phyloP scores from a whole-genome alignment of 768 basidiomycete species.

The Suillus spraguei region DNA sequence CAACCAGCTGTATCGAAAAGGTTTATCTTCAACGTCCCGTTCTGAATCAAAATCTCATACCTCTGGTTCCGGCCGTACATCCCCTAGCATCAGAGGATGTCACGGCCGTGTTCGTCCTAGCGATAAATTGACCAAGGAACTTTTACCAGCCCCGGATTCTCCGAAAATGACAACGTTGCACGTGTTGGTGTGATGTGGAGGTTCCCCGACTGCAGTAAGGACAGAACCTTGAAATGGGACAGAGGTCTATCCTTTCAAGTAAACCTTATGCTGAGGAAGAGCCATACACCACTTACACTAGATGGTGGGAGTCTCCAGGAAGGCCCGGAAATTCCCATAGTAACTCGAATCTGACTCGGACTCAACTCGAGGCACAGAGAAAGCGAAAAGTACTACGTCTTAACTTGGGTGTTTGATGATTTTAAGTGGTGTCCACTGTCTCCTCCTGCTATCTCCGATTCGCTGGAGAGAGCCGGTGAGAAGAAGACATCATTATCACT shows the following conservation, averaged over 20 bases:
- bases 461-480: too few relatives aligned
- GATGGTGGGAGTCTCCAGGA: neutral
- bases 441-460: too few relatives aligned
- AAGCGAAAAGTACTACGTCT: neutral
- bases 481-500: too few relatives aligned
- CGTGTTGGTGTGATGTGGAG: too few relatives aligned
- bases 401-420: neutral
- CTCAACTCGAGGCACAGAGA: too few relatives aligned
- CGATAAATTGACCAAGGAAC: slow-evolving; percentile 8
- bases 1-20: slow-evolving; percentile 22
- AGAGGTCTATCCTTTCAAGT: neutral
- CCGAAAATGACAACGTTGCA: neutral
- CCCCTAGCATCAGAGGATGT: neutral
- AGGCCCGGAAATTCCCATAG: neutral
- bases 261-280: neutral
- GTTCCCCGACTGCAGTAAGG: slow-evolving; percentile 9
- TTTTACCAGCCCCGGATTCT: slow-evolving; percentile 6
- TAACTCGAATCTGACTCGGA: too few relatives aligned
- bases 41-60: neutral
- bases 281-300: neutral
- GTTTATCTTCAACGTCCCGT: neutral
- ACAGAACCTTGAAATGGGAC: neutral
- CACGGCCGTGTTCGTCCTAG: slow-evolving; percentile 16
- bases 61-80: neutral
- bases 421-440: neutral